phyloP scores from a whole-genome alignment of 768 basidiomycete species.

The Trametes coccinea region DNA sequence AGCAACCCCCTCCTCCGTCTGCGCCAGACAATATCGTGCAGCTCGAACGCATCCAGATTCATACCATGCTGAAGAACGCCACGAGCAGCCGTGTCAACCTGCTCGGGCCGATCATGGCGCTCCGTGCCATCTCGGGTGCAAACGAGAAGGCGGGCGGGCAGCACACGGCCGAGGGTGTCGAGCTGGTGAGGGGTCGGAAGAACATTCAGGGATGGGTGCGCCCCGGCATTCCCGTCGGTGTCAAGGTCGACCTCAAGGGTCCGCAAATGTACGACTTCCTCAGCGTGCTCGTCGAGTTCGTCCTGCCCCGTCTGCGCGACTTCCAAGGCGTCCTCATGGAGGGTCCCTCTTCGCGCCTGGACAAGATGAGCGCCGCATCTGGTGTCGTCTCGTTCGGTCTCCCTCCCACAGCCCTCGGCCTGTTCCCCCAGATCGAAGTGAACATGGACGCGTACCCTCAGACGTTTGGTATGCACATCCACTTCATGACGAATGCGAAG shows the following conservation, averaged over 20 bases:
- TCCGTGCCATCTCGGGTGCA: conserved; percentile 87
- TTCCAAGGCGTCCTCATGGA: conserved; percentile 84
- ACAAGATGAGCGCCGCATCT: conserved; percentile 74
- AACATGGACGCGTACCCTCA: conserved; percentile 89
- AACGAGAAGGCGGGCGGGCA: conserved; percentile 71
- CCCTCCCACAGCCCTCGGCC: conserved; percentile 76
- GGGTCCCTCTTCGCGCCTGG: conserved; percentile 64
- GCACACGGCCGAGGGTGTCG: conserved; percentile 70
- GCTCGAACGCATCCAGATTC: conserved; percentile 83
- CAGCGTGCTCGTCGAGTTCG: conserved; percentile 85
- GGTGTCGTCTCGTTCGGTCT: conserved; percentile 92
- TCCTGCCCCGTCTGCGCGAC: conserved; percentile 90
- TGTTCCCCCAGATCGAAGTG: conserved; percentile 96
- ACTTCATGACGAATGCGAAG: conserved; percentile 85
- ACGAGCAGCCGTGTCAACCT: conserved; percentile 69
- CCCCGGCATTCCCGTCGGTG: conserved; percentile 78
- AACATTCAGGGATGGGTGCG: conserved; percentile 82
- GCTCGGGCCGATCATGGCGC: conserved; percentile 82
- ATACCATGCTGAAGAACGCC: conserved; percentile 84
- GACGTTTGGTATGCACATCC: conserved; percentile 88
- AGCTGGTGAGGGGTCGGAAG: conserved; percentile 71
- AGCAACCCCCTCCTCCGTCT: conserved; percentile 67
- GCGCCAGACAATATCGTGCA: conserved; percentile 67
- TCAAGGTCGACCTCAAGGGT: conserved; percentile 88
- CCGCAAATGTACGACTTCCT: conserved; percentile 96